Conservation (phyloP, 306 rosid genomes). For the Parietaria judaica region DNA sequence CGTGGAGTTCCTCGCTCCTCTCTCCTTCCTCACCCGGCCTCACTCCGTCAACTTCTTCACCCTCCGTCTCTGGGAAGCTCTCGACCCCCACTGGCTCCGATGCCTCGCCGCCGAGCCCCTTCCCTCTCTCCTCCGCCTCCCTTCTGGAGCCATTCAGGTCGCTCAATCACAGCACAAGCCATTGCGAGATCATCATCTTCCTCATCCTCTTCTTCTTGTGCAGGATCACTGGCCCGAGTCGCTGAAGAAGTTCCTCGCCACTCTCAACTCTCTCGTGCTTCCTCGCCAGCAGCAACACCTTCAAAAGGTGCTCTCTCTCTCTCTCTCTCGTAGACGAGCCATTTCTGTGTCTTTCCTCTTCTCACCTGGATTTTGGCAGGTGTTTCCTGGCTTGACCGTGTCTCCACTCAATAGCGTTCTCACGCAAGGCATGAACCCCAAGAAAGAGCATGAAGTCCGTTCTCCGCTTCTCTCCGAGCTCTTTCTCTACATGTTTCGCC, state of each 20-base stretch:
- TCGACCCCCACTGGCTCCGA: conserved; percentile 72
- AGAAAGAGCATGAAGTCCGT: conserved; percentile 82
- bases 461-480: no score
- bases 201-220: conserved; percentile 10
- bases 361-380: conserved; percentile 28
- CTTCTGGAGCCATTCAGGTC: conserved; percentile 69
- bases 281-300: conserved; percentile 35
- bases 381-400: conserved; percentile 46
- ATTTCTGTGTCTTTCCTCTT: neutral
- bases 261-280: conserved; percentile 53
- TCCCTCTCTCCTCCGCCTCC: conserved; percentile 62
- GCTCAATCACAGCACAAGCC: neutral
- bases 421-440: conserved; percentile 78
- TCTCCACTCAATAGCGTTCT: conserved; percentile 61
- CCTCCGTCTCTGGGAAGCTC: conserved; percentile 68
- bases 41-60: conserved; percentile 84
- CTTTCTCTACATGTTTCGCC: no score
- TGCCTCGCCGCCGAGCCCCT: conserved; percentile 55
- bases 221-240: conserved; percentile 84
- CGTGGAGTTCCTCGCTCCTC: conserved; percentile 48
- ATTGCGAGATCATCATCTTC: neutral
- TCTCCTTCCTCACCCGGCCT: conserved; percentile 39
- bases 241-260: conserved; percentile 42
- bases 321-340: neutral
- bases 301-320: no score